These are phyloP conservation scores for Acacia melanoxylon DNA, from an alignment of 306 rosid genomes.

Conservation along the genomic window DNA sequence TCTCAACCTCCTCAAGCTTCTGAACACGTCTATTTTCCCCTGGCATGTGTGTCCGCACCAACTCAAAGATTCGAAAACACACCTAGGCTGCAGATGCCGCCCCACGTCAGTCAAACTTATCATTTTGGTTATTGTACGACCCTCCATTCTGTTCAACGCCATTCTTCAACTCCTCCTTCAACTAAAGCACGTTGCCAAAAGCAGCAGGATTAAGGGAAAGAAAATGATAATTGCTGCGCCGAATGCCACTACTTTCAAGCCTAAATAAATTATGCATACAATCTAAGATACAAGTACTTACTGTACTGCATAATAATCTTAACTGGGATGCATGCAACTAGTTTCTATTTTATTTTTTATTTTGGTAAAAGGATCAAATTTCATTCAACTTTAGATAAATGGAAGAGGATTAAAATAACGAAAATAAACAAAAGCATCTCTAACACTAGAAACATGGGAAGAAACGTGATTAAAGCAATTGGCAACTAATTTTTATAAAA, in stretches of 20 bases:
- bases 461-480: too few species aligned
- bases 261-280: slow-evolving; percentile 12
- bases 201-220: not conserved
- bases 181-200: slow-evolving; percentile 44
- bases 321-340: not conserved
- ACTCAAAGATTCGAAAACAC: slow-evolving; percentile 20
- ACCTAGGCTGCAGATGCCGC: slow-evolving; percentile 5
- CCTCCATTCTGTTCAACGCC: slow-evolving; percentile 51
- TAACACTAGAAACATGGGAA: too few species aligned
- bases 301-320: not conserved
- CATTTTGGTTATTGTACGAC: slow-evolving; percentile 42
- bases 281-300: not conserved
- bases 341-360: too few species aligned
- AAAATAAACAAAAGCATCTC: too few species aligned
- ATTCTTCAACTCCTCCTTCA: slow-evolving; percentile 62
- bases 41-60: slow-evolving; percentile 21
- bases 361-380: too few species aligned
- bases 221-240: slow-evolving; percentile 21
- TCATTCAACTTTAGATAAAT: too few species aligned
- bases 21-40: slow-evolving; percentile 25
- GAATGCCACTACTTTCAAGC: not conserved
- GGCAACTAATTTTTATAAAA: not conserved
- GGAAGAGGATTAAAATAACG: too few species aligned
- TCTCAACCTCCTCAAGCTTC: slow-evolving; percentile 17
- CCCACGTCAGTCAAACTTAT: slow-evolving; percentile 50